Evolutionary conservation across 139 green algal genomes (phyloP), one percentile per base, ranked within the genome.

Genomic region (Chlamydomonas eustigma): DNA sequence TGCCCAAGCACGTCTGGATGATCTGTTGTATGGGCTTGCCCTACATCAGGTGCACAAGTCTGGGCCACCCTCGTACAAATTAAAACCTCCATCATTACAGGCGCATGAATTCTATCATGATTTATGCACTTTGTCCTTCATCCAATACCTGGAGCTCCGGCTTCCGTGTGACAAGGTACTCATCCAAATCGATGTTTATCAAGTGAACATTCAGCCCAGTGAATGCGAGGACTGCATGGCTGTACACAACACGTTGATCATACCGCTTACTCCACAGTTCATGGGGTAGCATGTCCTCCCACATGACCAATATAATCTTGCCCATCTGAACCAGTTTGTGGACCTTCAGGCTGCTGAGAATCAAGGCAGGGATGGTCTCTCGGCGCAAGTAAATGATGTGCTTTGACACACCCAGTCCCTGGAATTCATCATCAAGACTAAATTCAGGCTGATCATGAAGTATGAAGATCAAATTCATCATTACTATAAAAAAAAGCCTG

Each of bases 301-400:
- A 77, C 50, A 77, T 72, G 22, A 72, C 65, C 28, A 72, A 34
- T 34, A 72, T 24, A 34, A 72, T 44, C 65, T 50, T 72, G 3
- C 65, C 31, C 33, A 31, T 5, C 28, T 39, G 5, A 6, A 39
- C 32, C 65, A 72, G 65, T 5, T 39, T 39, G 31, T 33, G 33
- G 65, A 72, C 33, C 65, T 72, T 72, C 33, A 4, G 65, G 65
- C 28, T 39, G 32, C 33, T 12, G 33, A 72, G 65, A 6, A 72
- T 33, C 65, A 72, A 34, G 4, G 31, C 4, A 5, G 65, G 65
- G 28, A 72, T 39, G 65, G 12, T 44, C 5, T 44, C 33, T 34
- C 32, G 28, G 3, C 65, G 65, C 65, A 79, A 31, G 63, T 79
- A 79, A 32, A 79, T 73, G 74, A 79, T 74, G 37, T 79, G 64